Evolutionary conservation across 352 stramenopile genomes (phyloP).

Genomic region (Pythium dissimile): DNA sequence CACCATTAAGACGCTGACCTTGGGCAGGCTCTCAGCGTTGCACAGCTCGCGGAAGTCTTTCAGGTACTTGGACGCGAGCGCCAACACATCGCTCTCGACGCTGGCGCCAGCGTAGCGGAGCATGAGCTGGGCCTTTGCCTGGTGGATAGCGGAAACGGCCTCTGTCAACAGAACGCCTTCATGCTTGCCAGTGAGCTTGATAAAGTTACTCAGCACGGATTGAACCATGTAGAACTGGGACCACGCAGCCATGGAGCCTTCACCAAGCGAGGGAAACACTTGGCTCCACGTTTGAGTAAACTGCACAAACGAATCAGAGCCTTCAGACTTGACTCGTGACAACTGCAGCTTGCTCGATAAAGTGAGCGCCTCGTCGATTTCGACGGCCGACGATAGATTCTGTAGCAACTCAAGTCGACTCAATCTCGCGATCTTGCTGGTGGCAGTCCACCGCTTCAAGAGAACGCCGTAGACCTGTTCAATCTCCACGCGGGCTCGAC

Average conservation of each 20-base stretch:
- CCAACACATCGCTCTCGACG: conserved; percentile 63
- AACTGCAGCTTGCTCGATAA: conserved; percentile 1
- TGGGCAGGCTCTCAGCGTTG: conserved; percentile 59
- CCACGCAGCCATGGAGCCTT: conserved; percentile 52
- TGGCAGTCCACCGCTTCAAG: conserved; percentile 56
- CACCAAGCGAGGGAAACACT: conserved; percentile 37
- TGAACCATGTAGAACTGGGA: conserved; percentile 68
- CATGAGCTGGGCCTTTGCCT: conserved; percentile 43
- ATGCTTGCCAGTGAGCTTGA: conserved; percentile 27
- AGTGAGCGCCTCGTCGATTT: conserved; percentile 53
- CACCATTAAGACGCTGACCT: conserved; percentile 75
- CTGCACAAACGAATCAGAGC: not conserved
- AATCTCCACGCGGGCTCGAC: conserved; percentile 44
- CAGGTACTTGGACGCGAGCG: conserved; percentile 68
- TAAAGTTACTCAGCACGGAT: conserved; percentile 28
- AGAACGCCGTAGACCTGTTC: conserved; percentile 58
- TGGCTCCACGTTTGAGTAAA: conserved; percentile 43
- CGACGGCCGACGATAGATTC: conserved; percentile 54
- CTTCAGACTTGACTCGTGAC: not conserved
- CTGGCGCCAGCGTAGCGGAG: conserved; percentile 64
- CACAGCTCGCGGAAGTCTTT: conserved; percentile 77
- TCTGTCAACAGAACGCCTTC: conserved; percentile 33
- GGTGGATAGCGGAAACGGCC: conserved; percentile 24
- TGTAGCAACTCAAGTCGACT: conserved; percentile 61
- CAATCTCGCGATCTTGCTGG: conserved; percentile 35